Evolutionary conservation across 2,329 filamentous ascomycete genomes (phyloP).

Genomic region (Neobulgaria alba): DNA sequence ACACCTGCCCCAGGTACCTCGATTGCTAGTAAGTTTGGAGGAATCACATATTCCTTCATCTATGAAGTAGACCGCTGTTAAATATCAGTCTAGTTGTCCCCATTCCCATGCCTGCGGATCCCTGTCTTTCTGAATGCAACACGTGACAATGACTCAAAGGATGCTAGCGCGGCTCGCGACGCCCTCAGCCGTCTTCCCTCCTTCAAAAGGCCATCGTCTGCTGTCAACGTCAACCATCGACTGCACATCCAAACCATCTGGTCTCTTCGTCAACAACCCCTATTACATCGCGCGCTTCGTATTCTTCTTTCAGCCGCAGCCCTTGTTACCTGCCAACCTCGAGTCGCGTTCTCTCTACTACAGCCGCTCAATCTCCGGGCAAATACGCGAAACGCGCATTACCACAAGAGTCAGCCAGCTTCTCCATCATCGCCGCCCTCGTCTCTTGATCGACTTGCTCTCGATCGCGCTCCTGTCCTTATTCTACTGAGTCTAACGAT

Average conservation of each 20-base stretch:
- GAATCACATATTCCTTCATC: too few relatives aligned
- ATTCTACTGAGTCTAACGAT: constrained; percentile 27
- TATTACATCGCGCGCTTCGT: constrained; percentile 15
- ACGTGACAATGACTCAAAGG: too few relatives aligned
- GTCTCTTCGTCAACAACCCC: not conserved
- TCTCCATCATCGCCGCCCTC: constrained; percentile 18
- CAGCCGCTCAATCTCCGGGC: constrained; percentile 19
- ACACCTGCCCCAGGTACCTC: too few relatives aligned
- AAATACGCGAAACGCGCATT: constrained; percentile 16
- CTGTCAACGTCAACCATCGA: not conserved
- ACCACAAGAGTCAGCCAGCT: constrained; percentile 25
- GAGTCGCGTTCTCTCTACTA: constrained; percentile 17
- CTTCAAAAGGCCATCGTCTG: too few relatives aligned
- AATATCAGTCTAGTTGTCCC: too few relatives aligned
- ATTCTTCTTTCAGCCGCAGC: too few relatives aligned
- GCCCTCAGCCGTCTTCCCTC: too few relatives aligned
- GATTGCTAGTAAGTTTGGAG: too few relatives aligned
- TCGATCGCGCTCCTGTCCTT: constrained; percentile 19
- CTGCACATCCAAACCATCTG: not conserved
- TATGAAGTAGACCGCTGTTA: too few relatives aligned
- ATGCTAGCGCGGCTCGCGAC: too few relatives aligned
- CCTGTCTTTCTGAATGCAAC: too few relatives aligned
- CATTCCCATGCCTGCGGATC: too few relatives aligned
- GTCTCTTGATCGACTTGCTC: constrained; percentile 16
- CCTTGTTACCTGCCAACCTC: constrained; percentile 20